Percentiles rank a stretch among this genome's conserved stretches.
Conservation (phyloP, 164 flowering plant species). For the Echeveria elegans region DNA sequence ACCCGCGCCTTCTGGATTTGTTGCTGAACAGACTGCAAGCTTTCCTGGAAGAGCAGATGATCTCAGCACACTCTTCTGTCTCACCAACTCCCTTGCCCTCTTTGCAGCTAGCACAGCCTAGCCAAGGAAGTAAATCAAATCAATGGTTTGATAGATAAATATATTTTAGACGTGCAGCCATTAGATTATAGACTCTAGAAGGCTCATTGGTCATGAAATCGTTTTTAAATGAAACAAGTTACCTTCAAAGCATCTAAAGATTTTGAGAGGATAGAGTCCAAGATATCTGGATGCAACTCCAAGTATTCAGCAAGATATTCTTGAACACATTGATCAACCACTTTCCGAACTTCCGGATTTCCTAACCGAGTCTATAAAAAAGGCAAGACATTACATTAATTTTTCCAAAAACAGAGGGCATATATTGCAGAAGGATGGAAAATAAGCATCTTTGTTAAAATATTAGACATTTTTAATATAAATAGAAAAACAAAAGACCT, state of each 20-base stretch:
- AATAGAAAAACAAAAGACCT: too few species aligned
- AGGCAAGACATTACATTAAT: conserved; percentile 9
- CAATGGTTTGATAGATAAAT: not conserved
- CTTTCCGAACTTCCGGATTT: conserved; percentile 94
- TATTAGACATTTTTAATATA: not conserved
- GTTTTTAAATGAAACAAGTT: conserved; percentile 1
- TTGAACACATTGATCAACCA: conserved; percentile 85
- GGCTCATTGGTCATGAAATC: too few species aligned
- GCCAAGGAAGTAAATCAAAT: conserved; percentile 9
- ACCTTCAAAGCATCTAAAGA: conserved; percentile 95
- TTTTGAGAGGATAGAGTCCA: conserved; percentile 81
- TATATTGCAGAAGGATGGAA: not conserved
- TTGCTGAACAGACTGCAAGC: conserved; percentile 92
- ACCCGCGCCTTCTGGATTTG: conserved; percentile 94
- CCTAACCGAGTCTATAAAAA: conserved; percentile 80
- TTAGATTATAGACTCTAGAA: not conserved
- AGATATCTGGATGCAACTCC: conserved; percentile 95
- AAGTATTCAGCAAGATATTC: conserved; percentile 87
- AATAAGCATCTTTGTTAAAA: not conserved
- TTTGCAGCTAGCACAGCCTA: conserved; percentile 96
- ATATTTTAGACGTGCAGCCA: too few species aligned
- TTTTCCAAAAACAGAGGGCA: not conserved
- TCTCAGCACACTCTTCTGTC: conserved; percentile 76
- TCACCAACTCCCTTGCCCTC: conserved; percentile 88
- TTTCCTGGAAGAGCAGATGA: conserved; percentile 98